Conservation (phyloP, 192 early-diverging fungal species). For the Podila minutissima region DNA sequence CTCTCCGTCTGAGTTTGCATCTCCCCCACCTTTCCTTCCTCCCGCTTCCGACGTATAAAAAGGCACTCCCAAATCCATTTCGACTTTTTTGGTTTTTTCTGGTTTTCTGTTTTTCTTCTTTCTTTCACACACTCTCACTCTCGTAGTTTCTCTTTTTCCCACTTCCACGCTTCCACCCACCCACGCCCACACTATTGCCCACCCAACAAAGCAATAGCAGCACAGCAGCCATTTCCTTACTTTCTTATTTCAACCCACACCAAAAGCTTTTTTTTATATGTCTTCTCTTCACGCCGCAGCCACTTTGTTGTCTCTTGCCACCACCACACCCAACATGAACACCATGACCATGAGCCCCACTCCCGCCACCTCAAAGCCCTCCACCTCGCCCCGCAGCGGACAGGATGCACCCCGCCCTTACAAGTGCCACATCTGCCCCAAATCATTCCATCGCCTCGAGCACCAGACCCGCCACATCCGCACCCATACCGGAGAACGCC, state of each 20-base stretch:
- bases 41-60: slow-evolving; percentile 10
- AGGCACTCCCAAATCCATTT: background rate
- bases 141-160: slow-evolving; percentile 4
- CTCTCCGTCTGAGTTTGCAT: background rate
- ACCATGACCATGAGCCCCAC: slow-evolving; percentile 21
- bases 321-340: slow-evolving; percentile 20
- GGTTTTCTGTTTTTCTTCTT: slow-evolving; percentile 17
- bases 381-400: slow-evolving; percentile 39
- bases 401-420: slow-evolving; percentile 64
- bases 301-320: slow-evolving; percentile 18
- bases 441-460: slow-evolving; percentile 83
- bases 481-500: slow-evolving; percentile 89
- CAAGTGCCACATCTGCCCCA: slow-evolving; percentile 71
- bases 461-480: slow-evolving; percentile 89
- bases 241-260: background rate
- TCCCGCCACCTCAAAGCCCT: slow-evolving; percentile 9
- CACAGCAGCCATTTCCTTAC: background rate
- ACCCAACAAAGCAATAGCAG: background rate
- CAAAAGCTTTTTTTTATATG: background rate
- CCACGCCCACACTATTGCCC: background rate
- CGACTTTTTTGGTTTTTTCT: slow-evolving; percentile 7
- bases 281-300: slow-evolving; percentile 18
- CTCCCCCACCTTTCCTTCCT: background rate
- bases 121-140: background rate
- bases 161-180: background rate